Conservation (phyloP, 1,284 basidiomycete species). For the Trichosporon coremiiforme region DNA sequence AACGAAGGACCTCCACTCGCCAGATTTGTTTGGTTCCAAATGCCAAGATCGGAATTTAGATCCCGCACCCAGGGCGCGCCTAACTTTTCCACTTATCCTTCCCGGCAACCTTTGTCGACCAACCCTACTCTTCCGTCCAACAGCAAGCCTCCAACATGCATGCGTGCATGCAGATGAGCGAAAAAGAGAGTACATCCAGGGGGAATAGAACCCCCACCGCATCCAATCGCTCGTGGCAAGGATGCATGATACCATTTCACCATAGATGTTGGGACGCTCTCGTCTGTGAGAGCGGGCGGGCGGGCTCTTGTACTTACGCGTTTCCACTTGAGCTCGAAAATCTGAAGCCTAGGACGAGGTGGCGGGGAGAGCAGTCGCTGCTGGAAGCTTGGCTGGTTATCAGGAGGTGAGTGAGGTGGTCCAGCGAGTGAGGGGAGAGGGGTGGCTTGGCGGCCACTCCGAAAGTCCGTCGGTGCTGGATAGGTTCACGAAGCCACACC, state of each 20-base stretch:
- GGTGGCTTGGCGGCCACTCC: no score
- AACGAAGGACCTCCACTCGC: no score
- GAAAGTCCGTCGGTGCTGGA: no score
- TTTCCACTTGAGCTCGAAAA: no score
- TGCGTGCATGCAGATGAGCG: neutral
- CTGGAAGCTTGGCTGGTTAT: no score
- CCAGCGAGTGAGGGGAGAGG: no score
- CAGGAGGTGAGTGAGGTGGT: no score
- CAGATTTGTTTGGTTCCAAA: neutral
- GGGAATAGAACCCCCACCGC: conserved; percentile 12
- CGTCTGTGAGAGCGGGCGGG: neutral
- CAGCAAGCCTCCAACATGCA: neutral
- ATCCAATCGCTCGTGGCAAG: neutral
- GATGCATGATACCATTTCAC: conserved; percentile 14
- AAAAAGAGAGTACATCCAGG: conserved; percentile 8
- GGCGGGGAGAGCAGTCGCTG: no score
- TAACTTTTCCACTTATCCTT: no score
- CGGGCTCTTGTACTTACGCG: neutral
- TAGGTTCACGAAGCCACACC: no score
- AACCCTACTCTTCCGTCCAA: neutral
- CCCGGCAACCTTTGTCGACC: neutral
- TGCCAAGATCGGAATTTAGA: neutral
- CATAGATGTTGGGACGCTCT: neutral
- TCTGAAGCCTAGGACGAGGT: no score
- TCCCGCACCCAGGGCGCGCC: neutral